Evolutionary conservation across 768 basidiomycete genomes (phyloP), one percentile per base, ranked within the genome.

Genomic region (Termitomyces heimii): DNA sequence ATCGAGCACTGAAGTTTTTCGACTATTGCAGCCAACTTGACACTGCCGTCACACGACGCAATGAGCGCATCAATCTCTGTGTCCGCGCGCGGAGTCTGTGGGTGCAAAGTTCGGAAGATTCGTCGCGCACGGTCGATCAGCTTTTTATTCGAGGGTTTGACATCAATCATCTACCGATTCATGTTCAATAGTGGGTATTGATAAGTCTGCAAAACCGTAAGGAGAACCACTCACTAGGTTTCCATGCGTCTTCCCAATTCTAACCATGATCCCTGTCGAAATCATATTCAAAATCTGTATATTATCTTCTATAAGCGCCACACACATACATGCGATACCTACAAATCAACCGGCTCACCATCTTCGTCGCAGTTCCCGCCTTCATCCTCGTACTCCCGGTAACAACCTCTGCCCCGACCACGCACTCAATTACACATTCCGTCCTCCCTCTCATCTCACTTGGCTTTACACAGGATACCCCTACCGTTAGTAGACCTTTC

Each of bases 281-380:
- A 72, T 71, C 71, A 72, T 73, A 52, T 73, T 73, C 52, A 73
- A 48, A 35, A 72, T 69, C 71, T 71, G 37, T 10, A 42, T 12
- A 24, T 55, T 20, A 31, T 31, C 35, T 44, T 44, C 28, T 29
- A 31, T 13, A 18, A 47, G 18, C 24, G n/a, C 18, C 4, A 18
- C 18, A 24, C 8, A 5, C 28, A 12, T 29, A 12, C 16, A 29
- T 29, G 4, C 16, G 9, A 29, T 18, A 16, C 7, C 45, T 7
- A 45, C 24, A 43, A 29, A 43, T 7, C 12, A 20, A 40, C 10
- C 20, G 2, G 53, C 63, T 16, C 39, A 70, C 72, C 67, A 72
- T 65, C 60, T 73, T 73, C 12, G 72, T 73, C 24, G 70, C 72
- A n/a, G 71, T 72, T 7, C 72, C 72, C 13, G 70, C 69, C 61